Conservation (phyloP, 2,329 filamentous ascomycete species). For the Colletotrichum trifolii region DNA sequence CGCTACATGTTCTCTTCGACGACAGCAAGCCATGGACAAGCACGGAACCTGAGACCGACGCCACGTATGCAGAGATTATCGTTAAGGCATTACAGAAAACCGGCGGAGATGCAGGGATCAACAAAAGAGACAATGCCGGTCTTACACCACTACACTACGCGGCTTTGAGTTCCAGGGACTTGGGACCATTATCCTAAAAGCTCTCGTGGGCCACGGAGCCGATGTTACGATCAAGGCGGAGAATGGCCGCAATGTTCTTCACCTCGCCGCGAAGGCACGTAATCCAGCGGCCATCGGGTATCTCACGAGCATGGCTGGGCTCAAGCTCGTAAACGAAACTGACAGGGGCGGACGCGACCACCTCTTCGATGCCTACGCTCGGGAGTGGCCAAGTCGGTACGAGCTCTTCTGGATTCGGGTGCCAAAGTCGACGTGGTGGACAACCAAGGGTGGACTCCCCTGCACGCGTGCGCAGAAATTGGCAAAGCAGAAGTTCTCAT, state of each 20-base stretch:
- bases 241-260: background rate
- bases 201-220: background rate
- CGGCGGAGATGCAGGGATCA: background rate
- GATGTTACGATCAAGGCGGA: background rate
- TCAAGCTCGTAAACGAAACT: background rate
- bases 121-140: background rate
- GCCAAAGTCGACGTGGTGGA: background rate
- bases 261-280: background rate
- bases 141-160: background rate
- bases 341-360: background rate
- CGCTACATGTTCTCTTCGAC: background rate
- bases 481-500: too few relatives aligned
- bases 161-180: background rate
- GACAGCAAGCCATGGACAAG: background rate
- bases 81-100: background rate
- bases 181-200: background rate
- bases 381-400: background rate
- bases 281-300: background rate
- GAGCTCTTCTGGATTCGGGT: background rate
- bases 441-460: background rate
- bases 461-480: constrained; percentile 1
- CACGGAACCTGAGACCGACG: background rate
- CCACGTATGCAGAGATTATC: background rate
- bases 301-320: background rate
- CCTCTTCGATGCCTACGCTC: background rate